phyloP scores from a whole-genome alignment of 2,329 filamentous ascomycete species.

The Cryphonectria naterciae region DNA sequence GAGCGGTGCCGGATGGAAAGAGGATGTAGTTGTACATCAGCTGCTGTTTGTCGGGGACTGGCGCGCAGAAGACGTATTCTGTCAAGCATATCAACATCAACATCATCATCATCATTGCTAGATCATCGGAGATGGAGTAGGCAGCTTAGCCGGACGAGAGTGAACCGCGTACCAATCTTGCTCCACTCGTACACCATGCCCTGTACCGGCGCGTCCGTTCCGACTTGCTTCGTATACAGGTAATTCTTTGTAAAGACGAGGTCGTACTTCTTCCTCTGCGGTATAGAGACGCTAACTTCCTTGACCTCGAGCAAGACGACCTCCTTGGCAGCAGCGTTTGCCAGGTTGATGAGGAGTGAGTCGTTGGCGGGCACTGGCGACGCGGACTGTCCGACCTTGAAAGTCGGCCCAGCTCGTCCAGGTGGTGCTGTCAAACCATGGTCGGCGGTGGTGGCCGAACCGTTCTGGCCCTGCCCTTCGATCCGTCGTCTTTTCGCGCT shows the following conservation, averaged over 20 bases:
- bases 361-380: conserved; percentile 24
- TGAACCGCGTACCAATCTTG: conserved; percentile 58
- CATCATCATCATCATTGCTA: background rate
- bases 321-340: conserved; percentile 50
- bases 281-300: conserved; percentile 69
- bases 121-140: no score
- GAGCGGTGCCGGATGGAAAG: conserved; percentile 57
- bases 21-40: conserved; percentile 69
- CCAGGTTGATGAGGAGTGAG: conserved; percentile 28
- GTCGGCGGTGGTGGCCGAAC: background rate
- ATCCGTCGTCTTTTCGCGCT: conserved; percentile 27
- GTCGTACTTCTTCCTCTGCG: conserved; percentile 70
- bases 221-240: conserved; percentile 60
- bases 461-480: conserved; percentile 27
- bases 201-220: conserved; percentile 54
- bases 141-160: background rate
- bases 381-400: conserved; percentile 11
- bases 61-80: conserved; percentile 68
- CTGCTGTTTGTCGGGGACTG: conserved; percentile 67
- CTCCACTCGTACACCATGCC: conserved; percentile 63
- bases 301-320: conserved; percentile 62
- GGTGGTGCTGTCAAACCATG: conserved; percentile 20
- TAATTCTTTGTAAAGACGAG: conserved; percentile 64
- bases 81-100: background rate
- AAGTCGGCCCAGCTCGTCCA: conserved; percentile 7